phyloP scores from a whole-genome alignment of 345 rosid genomes.

The Eucalyptus coolabah region DNA sequence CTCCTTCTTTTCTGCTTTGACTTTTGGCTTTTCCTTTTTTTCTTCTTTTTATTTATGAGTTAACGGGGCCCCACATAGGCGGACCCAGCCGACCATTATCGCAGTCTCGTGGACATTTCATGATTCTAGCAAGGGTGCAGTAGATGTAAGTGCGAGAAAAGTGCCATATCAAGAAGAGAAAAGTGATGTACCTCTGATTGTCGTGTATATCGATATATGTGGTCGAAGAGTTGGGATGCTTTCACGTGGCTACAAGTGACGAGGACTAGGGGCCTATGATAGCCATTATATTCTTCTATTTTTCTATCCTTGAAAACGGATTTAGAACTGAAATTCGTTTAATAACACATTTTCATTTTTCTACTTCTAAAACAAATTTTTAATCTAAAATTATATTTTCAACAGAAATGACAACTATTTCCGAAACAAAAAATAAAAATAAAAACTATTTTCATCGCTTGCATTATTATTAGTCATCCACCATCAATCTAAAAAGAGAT shows the following conservation, averaged over 20 bases:
- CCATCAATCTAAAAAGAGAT: fast-evolving
- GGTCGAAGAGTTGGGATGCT: not conserved
- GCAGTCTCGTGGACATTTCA: not conserved
- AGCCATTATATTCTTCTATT: too few species aligned
- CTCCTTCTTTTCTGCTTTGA: not conserved
- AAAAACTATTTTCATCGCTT: fast-evolving
- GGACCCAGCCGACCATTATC: not conserved
- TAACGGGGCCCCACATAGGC: not conserved
- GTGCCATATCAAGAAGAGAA: not conserved
- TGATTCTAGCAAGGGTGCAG: not conserved
- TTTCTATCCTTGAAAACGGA: fast-evolving
- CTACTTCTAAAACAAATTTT: fast-evolving
- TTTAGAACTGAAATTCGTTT: fast-evolving
- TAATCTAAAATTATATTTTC: too few species aligned
- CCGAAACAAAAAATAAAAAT: fast-evolving
- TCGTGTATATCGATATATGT: not conserved
- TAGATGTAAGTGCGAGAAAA: not conserved
- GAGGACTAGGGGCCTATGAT: fast-evolving
- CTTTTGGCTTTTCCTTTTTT: not conserved
- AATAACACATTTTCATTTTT: too few species aligned
- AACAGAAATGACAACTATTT: too few species aligned
- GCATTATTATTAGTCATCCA: fast-evolving
- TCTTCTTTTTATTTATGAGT: fast-evolving
- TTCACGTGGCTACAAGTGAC: not conserved
- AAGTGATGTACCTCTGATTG: not conserved